Percentiles rank a stretch among this genome's conserved stretches.
Conservation (phyloP, 2,329 filamentous ascomycete genomes). For the Botryotinia narcissicola region DNA sequence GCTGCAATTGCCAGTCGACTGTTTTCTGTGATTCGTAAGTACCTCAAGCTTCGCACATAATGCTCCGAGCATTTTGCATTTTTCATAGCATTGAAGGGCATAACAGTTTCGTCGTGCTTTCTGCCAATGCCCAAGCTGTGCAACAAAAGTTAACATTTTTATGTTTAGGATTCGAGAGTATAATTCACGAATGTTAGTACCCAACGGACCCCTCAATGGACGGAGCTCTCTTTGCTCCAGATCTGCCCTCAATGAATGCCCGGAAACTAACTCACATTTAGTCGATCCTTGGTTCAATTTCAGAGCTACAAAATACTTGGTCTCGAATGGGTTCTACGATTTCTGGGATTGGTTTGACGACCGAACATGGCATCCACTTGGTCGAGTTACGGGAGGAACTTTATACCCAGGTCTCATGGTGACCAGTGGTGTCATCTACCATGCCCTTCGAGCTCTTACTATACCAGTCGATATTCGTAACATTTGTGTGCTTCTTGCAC, state of each 20-base stretch:
- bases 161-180: slow-evolving; percentile 85
- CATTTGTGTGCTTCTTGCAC: slow-evolving; percentile 94
- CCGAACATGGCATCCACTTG: slow-evolving; percentile 98
- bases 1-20: slow-evolving; percentile 90
- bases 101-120: background rate
- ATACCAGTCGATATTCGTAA: slow-evolving; percentile 98
- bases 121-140: slow-evolving; percentile 2
- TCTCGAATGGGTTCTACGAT: slow-evolving; percentile 94
- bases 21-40: slow-evolving; percentile 96
- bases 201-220: slow-evolving; percentile 22
- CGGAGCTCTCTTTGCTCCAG: slow-evolving; percentile 23
- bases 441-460: slow-evolving; percentile 81
- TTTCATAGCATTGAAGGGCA: background rate
- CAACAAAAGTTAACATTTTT: slow-evolving; percentile 29
- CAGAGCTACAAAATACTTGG: slow-evolving; percentile 94
- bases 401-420: slow-evolving; percentile 99
- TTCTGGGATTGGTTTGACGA: slow-evolving; percentile 99
- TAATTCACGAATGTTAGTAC: slow-evolving; percentile 96
- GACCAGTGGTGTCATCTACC: slow-evolving; percentile 95
- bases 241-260: slow-evolving; percentile 31
- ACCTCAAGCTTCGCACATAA: slow-evolving; percentile 19
- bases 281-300: slow-evolving; percentile 99
- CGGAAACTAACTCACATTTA: slow-evolving; percentile 45
- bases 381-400: slow-evolving; percentile 97
- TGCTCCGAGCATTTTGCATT: background rate